Evolutionary conservation across 108 stramenopile species (phyloP).

Genomic region (Phaeodactylum tricornutum): DNA sequence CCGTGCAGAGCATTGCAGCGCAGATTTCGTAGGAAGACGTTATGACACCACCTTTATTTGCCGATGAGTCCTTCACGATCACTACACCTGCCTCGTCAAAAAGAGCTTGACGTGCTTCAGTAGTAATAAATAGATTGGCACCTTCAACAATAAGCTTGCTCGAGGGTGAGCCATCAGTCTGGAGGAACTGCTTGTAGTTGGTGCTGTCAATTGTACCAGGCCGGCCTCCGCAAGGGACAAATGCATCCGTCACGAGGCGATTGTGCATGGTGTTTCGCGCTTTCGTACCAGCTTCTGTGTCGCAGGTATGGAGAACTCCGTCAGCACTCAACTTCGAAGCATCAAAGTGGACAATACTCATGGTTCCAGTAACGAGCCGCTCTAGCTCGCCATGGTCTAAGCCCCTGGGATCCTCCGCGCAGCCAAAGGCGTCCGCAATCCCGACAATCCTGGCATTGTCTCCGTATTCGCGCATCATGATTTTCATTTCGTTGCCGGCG

Average conservation of each 20-base stretch:
- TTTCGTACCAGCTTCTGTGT: conserved; percentile 83
- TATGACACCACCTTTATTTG: conserved; percentile 98
- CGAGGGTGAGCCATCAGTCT: conserved; percentile 73
- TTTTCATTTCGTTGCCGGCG: conserved; percentile 95
- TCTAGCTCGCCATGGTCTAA: conserved; percentile 84
- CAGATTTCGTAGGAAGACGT: conserved; percentile 94
- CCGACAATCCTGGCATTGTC: conserved; percentile 90
- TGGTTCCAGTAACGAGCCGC: conserved; percentile 67
- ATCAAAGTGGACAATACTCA: conserved; percentile 77
- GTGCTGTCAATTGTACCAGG: conserved; percentile 89
- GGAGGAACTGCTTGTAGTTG: conserved; percentile 83
- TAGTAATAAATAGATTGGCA: conserved; percentile 91
- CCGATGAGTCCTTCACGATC: conserved; percentile 97
- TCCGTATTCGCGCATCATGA: conserved; percentile 93
- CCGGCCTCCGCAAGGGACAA: conserved; percentile 95
- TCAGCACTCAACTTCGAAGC: conserved; percentile 55
- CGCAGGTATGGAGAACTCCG: conserved; percentile 60
- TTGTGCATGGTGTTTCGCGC: conserved; percentile 97
- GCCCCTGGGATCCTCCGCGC: conserved; percentile 94
- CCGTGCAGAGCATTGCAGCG: conserved; percentile 88
- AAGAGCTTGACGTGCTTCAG: conserved; percentile 85
- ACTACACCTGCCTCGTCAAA: conserved; percentile 89
- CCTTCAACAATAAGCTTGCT: conserved; percentile 93
- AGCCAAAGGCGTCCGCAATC: conserved; percentile 91
- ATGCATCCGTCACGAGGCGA: conserved; percentile 89